phyloP scores from a whole-genome alignment of 2,329 filamentous ascomycete species.

The Pestalotiopsis sp. region DNA sequence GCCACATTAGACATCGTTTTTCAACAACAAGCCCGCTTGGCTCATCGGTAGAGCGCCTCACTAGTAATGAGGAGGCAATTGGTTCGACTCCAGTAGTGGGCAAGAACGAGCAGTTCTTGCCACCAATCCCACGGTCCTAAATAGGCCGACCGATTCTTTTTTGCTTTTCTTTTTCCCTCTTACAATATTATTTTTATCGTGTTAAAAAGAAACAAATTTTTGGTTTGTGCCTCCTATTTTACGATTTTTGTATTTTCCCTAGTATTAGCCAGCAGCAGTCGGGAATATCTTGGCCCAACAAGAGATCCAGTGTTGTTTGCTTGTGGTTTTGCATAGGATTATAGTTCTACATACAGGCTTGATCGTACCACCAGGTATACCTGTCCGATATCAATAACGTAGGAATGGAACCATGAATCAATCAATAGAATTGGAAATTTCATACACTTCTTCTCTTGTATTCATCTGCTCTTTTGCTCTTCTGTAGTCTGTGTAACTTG shows the following conservation, averaged over 20 bases:
- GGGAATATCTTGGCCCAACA: too few relatives aligned
- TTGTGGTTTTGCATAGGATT: too few relatives aligned
- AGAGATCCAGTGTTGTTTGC: too few relatives aligned
- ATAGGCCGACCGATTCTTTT: not conserved
- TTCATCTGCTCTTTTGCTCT: too few relatives aligned
- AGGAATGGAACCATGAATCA: too few relatives aligned
- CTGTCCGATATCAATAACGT: too few relatives aligned
- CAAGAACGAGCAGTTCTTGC: constrained; percentile 6
- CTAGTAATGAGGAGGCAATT: constrained; percentile 12
- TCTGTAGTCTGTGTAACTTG: too few relatives aligned
- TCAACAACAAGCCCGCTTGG: constrained; percentile 1
- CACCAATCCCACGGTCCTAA: not conserved
- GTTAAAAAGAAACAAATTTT: not conserved
- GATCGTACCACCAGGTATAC: too few relatives aligned
- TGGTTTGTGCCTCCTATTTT: not conserved
- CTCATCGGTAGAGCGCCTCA: constrained; percentile 12
- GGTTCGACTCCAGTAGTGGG: constrained; percentile 12
- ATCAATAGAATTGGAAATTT: too few relatives aligned
- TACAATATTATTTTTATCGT: not conserved
- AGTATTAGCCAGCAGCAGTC: too few relatives aligned
- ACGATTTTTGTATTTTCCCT: not conserved
- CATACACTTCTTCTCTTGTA: too few relatives aligned
- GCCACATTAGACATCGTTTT: not conserved
- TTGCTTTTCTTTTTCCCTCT: not conserved
- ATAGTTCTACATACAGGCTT: too few relatives aligned